Evolutionary conservation across 345 rosid species (phyloP).

Genomic region (Corchorus olitorius): DNA sequence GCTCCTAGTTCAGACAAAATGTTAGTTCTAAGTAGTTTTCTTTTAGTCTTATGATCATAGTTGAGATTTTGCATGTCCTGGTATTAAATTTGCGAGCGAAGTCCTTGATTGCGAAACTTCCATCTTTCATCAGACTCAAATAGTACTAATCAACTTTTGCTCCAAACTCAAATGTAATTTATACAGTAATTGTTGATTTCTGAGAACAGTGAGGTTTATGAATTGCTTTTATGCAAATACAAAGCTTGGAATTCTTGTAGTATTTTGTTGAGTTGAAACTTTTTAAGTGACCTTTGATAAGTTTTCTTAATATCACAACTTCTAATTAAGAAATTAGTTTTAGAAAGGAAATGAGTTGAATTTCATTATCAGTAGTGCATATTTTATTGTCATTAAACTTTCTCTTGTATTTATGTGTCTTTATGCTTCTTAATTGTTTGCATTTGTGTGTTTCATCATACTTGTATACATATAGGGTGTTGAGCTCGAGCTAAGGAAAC

Average conservation of each 20-base stretch:
- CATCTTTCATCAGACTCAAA: background rate
- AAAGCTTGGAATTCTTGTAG: background rate
- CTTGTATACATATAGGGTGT: constrained; percentile 56
- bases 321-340: background rate
- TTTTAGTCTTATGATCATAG: background rate
- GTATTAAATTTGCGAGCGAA: background rate
- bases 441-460: background rate
- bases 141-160: background rate
- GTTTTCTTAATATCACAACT: background rate
- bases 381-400: background rate
- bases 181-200: background rate
- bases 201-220: background rate
- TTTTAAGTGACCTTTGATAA: background rate
- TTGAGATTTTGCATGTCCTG: background rate
- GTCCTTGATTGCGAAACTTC: background rate
- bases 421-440: background rate
- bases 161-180: background rate
- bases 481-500: constrained; percentile 86
- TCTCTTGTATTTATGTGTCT: background rate
- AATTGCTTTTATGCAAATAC: background rate
- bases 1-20: background rate
- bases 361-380: background rate
- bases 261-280: background rate
- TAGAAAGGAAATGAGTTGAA: constrained; percentile 7
- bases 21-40: background rate